Evolutionary conservation across 129 eudicot species (phyloP).

Genomic region (Sambucus nigra): DNA sequence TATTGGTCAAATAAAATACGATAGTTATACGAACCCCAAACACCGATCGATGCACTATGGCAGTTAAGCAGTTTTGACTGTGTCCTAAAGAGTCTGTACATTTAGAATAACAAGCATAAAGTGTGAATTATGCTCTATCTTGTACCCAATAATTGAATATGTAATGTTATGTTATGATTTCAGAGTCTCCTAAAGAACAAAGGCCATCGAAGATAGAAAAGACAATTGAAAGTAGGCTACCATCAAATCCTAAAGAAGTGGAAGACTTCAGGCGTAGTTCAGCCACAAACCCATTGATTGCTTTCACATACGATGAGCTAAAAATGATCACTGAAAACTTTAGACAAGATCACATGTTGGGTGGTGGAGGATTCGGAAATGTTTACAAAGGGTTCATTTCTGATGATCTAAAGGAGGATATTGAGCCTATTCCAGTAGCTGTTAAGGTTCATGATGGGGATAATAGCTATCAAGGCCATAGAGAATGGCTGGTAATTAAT

Average conservation of each 20-base stretch:
- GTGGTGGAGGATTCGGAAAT: slow-evolving; percentile 94
- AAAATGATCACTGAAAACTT: slow-evolving; percentile 65
- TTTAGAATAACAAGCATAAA: background rate
- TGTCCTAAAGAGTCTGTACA: too few relatives aligned
- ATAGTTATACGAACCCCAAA: too few relatives aligned
- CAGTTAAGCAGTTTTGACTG: too few relatives aligned
- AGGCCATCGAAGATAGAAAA: slow-evolving; percentile 19
- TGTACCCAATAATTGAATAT: background rate
- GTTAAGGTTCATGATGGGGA: slow-evolving; percentile 95
- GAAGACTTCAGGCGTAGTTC: slow-evolving; percentile 69
- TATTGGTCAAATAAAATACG: too few relatives aligned
- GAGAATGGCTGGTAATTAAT: slow-evolving; percentile 91
- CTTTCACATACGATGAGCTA: slow-evolving; percentile 63
- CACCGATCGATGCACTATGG: too few relatives aligned
- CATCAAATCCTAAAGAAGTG: slow-evolving; percentile 95
- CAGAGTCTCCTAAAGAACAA: slow-evolving; percentile 53
- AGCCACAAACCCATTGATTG: slow-evolving; percentile 63
- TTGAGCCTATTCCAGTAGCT: slow-evolving; percentile 69
- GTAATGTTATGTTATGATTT: too few relatives aligned
- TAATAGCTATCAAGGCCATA: slow-evolving; percentile 84
- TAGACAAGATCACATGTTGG: slow-evolving; percentile 83
- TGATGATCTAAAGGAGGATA: slow-evolving; percentile 40
- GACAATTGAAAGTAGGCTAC: slow-evolving; percentile 44
- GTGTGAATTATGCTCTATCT: background rate
- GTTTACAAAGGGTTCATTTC: slow-evolving; percentile 77